Evolutionary conservation across 345 rosid species (phyloP).

Genomic region (Leavenworthia alabamica): DNA sequence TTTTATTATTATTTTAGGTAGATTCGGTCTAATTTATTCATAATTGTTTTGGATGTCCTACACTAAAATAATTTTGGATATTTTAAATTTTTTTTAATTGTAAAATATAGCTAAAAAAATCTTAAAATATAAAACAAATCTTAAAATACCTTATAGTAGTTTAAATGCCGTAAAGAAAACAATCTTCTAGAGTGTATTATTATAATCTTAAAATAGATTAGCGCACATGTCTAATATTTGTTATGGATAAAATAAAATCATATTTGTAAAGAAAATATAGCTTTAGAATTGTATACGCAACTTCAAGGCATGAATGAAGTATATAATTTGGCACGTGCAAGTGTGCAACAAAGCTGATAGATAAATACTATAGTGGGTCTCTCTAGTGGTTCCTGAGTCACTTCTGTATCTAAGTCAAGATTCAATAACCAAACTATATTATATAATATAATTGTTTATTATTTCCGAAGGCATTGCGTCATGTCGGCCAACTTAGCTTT

Average conservation of each 20-base stretch:
- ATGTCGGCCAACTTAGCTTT: conserved; percentile 3
- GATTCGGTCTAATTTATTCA: neutral
- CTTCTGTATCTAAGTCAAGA: neutral
- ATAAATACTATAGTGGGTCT: too few species aligned
- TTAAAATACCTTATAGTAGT: neutral
- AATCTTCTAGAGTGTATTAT: neutral
- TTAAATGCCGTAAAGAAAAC: neutral
- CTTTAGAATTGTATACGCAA: conserved; percentile 27
- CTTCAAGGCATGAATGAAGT: too few species aligned
- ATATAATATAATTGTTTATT: neutral
- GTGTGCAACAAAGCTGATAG: too few species aligned
- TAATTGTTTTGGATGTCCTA: too few species aligned
- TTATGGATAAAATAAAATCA: conserved; percentile 14
- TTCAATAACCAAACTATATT: conserved; percentile 7
- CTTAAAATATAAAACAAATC: neutral
- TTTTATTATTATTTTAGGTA: neutral
- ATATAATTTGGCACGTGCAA: too few species aligned
- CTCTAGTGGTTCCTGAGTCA: too few species aligned
- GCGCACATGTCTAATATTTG: neutral
- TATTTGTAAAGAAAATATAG: neutral
- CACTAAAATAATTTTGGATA: too few species aligned
- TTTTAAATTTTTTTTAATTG: too few species aligned
- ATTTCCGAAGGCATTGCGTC: neutral
- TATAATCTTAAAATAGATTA: neutral
- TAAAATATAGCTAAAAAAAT: neutral